Conservation (phyloP, 495 filamentous ascomycete genomes). For the Elasticomyces elasticus region DNA sequence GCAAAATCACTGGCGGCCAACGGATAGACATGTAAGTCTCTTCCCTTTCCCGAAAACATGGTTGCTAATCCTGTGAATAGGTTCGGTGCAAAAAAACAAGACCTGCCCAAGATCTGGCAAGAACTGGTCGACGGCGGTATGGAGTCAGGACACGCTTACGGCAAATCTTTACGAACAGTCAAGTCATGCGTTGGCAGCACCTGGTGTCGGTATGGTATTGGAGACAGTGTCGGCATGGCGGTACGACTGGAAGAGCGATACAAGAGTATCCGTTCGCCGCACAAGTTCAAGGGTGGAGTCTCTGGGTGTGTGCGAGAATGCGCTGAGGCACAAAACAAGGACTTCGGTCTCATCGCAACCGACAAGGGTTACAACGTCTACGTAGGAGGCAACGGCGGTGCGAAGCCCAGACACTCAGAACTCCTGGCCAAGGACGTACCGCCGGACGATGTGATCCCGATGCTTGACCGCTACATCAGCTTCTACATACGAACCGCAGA, state of each 20-base stretch:
- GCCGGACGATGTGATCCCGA: constrained; percentile 71
- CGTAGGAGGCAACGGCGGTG: constrained; percentile 86
- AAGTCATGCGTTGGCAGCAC: constrained; percentile 93
- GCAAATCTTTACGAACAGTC: constrained; percentile 81
- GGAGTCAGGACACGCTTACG: constrained; percentile 93
- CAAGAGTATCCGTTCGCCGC: constrained; percentile 81
- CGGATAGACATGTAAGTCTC: constrained; percentile 82
- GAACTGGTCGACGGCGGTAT: constrained; percentile 79
- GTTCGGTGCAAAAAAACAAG: constrained; percentile 65
- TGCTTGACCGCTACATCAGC: constrained; percentile 84
- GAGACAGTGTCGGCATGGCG: constrained; percentile 95
- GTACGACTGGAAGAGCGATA: constrained; percentile 87
- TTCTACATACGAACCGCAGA: constrained; percentile 97
- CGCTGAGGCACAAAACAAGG: constrained; percentile 92
- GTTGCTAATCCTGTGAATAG: background rate
- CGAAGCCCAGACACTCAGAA: constrained; percentile 75
- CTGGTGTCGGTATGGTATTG: constrained; percentile 90
- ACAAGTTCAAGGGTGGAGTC: constrained; percentile 92
- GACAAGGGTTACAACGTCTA: constrained; percentile 96
- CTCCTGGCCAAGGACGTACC: constrained; percentile 88
- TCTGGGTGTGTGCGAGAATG: constrained; percentile 90
- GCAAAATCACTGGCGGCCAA: constrained; percentile 92
- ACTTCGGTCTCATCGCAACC: constrained; percentile 90
- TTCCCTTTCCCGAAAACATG: background rate
- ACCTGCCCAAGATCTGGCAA: constrained; percentile 83